Percentiles rank a stretch among this genome's conserved stretches.
These are phyloP conservation scores for Leccinum boreale DNA, from an alignment of 768 basidiomycete species.

Conservation along the genomic window DNA sequence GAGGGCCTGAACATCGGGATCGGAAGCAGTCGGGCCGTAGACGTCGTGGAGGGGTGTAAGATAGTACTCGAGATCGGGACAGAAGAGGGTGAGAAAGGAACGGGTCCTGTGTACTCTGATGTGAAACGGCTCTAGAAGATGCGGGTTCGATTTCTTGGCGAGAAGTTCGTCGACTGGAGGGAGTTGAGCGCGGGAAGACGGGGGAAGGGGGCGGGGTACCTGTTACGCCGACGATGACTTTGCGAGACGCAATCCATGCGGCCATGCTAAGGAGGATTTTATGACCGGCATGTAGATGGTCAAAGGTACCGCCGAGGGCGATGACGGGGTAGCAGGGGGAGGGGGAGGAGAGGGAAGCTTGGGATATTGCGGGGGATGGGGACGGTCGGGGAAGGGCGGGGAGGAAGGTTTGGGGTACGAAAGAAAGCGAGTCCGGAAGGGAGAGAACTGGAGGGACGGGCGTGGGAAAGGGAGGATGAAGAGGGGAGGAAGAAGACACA, in stretches of 20 bases:
- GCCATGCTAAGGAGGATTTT: constrained; percentile 95
- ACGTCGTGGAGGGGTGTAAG: constrained; percentile 79
- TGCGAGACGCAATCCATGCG: constrained; percentile 72
- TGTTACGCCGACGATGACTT: constrained; percentile 88
- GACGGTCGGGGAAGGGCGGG: constrained; percentile 6
- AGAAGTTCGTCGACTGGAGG: constrained; percentile 66
- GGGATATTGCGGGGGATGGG: not conserved
- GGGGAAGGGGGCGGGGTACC: constrained; percentile 41
- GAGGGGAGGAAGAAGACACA: constrained; percentile 26
- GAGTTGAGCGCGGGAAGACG: constrained; percentile 9
- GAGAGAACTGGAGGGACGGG: constrained; percentile 24
- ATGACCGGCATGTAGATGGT: constrained; percentile 96
- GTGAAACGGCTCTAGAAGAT: constrained; percentile 61
- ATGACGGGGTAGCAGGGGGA: constrained; percentile 54
- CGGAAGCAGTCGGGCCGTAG: constrained; percentile 87
- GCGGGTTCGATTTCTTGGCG: constrained; percentile 63
- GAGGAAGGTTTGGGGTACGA: constrained; percentile 31
- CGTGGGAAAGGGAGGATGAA: constrained; percentile 1
- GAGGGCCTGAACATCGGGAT: constrained; percentile 85
- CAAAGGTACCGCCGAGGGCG: constrained; percentile 95
- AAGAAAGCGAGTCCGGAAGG: constrained; percentile 41
- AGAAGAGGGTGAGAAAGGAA: constrained; percentile 70
- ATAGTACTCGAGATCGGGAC: constrained; percentile 60
- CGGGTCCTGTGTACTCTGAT: constrained; percentile 56
- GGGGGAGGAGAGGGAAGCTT: not conserved